These are phyloP conservation scores for Bryum argenteum DNA, from an alignment of 225 moss, liverwort and hornwort genomes.

Conservation along the genomic window DNA sequence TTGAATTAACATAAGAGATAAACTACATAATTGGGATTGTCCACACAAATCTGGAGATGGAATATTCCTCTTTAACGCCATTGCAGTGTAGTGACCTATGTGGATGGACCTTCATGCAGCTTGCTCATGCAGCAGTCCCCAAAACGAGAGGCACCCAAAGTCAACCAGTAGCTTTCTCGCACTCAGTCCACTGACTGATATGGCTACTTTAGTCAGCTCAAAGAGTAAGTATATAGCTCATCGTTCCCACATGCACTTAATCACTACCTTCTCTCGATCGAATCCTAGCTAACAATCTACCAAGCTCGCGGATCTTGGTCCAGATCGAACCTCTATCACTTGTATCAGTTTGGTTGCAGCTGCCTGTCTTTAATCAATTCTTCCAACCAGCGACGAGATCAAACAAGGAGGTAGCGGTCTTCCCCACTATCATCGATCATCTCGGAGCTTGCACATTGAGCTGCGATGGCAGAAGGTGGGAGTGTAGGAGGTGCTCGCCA, in stretches of 20 bases:
- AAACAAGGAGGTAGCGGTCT: not conserved
- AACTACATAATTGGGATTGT: too few relatives aligned
- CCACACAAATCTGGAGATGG: not conserved
- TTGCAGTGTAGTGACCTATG: too few relatives aligned
- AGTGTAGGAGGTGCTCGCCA: constrained; percentile 19
- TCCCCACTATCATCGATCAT: not conserved
- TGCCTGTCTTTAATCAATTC: constrained; percentile 2
- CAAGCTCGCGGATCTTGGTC: not conserved
- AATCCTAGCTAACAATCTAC: constrained; percentile 13
- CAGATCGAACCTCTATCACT: not conserved
- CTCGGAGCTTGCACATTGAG: not conserved
- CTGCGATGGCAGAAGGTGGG: constrained; percentile 29
- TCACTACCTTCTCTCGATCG: constrained; percentile 15
- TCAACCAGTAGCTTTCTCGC: constrained; percentile 30
- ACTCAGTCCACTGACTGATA: not conserved
- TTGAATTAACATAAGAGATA: too few relatives aligned
- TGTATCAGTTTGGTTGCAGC: too few relatives aligned
- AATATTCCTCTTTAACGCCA: too few relatives aligned
- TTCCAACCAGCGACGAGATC: not conserved
- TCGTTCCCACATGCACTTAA: not conserved
- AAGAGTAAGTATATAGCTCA: constrained; percentile 29
- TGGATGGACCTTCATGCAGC: not conserved
- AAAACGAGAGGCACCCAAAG: constrained; percentile 14
- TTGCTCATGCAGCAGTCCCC: constrained; percentile 13
- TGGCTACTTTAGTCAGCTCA: not conserved